phyloP scores from a whole-genome alignment of 208 protist genomes.

The Crithidia bombi region DNA sequence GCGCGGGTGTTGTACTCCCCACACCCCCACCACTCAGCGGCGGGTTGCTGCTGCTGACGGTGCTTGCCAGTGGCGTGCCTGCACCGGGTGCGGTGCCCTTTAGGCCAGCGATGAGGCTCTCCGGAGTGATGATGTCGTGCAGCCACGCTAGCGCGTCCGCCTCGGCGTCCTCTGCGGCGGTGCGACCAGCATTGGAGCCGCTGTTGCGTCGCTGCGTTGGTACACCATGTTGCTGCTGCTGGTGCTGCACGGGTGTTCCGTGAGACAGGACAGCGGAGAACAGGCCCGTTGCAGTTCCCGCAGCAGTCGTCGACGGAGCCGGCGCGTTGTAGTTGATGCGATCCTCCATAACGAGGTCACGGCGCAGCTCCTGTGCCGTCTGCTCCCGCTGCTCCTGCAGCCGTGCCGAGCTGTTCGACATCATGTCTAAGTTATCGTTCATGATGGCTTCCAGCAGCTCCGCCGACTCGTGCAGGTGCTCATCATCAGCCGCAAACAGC shows the following conservation, averaged over 20 bases:
- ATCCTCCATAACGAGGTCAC: slow-evolving; percentile 62
- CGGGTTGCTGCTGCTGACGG: slow-evolving; percentile 2
- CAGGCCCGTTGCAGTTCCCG: neutral
- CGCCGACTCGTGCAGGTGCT: slow-evolving; percentile 71
- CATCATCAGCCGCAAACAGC: slow-evolving; percentile 46
- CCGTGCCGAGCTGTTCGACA: slow-evolving; percentile 28
- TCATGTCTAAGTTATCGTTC: slow-evolving; percentile 54
- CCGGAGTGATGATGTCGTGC: slow-evolving; percentile 78
- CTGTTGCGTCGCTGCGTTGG: neutral
- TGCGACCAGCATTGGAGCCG: neutral
- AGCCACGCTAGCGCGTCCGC: slow-evolving; percentile 83
- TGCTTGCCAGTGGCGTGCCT: slow-evolving; percentile 3
- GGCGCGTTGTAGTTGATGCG: slow-evolving; percentile 60
- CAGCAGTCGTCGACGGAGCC: neutral
- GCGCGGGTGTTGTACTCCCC: neutral
- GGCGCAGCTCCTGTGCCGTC: slow-evolving; percentile 40
- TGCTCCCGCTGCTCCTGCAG: slow-evolving; percentile 27
- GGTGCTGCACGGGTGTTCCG: no score
- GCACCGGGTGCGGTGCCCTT: slow-evolving; percentile 4
- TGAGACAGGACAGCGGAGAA: no score
- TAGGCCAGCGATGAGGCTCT: slow-evolving; percentile 38
- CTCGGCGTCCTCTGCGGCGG: slow-evolving; percentile 24
- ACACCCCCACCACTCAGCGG: neutral
- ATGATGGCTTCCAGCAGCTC: slow-evolving; percentile 79
- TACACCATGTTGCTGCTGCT: neutral